Base-by-base conservation (phyloP, 1,284 basidiomycete species). In the Cystobasidium pallidum region DNA sequence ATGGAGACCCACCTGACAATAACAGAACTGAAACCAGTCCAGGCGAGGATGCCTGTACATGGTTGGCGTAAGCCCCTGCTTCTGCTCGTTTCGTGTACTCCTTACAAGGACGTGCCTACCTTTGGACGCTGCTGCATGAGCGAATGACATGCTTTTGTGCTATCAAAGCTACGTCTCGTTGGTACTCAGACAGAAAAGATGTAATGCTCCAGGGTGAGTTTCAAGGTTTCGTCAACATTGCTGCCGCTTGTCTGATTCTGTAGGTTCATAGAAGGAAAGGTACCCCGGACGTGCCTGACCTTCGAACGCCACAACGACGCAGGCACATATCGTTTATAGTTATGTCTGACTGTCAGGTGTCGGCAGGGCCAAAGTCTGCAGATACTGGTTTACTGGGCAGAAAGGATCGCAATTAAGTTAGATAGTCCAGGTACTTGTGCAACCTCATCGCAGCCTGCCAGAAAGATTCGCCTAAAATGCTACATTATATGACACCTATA, bases 111-210 rank as follows among this genome's bases (percentile, higher is more conserved):
- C 21, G 30, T 30, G 58, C 77, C 34, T 47, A 89, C 90, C 89
- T 85, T 91, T 91, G 1, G 89, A 88, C 36, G 91, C 86, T 15
- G 88, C 84, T 30, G 90, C 90, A 84, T 91, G 76, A 17, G 78
- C 78, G 32, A 81, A 80, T 28, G 51, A 80, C 79, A 80, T 74
- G 21, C 13, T 64, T 24, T 15, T 24, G 59, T 17, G 39, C 34
- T 8, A 21, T 2, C 21, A 10, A 34, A 24, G 21, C 28, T 39
- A 10, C 55, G 55, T 2, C 55, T n/a, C 19, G 4, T 32, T n/a
- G 32, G 36, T 6, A 4, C 13, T 10, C n/a, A 19, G 10, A 10
- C n/a, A 2, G 10, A n/a, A 21, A n/a, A 26, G 19, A 8, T 54
- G 21, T 54, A 26, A 54, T 54, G 51, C 26, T 28, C 51, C 26